A percentile compares a stretch with the other conserved stretches of the same genome.
phyloP scores from a whole-genome alignment of 2,329 filamentous ascomycete species.

The Microthyrium microscopicum region DNA sequence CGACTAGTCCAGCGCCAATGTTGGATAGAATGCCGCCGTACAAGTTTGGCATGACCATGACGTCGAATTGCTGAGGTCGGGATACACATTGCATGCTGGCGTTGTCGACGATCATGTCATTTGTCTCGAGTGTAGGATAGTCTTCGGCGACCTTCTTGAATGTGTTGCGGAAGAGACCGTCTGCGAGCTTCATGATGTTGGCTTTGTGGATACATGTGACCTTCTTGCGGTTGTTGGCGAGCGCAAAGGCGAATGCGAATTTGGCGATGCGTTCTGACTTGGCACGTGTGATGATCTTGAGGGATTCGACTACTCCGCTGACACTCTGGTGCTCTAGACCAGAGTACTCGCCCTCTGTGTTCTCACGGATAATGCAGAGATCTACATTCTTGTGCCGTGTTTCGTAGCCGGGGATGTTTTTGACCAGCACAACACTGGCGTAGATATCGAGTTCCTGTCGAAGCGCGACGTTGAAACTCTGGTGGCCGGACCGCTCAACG shows the following conservation, averaged over 20 bases:
- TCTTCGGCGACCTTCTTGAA: conserved; percentile 88
- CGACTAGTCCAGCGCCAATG: conserved; percentile 92
- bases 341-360: conserved; percentile 99
- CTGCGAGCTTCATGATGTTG: conserved; percentile 99
- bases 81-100: conserved; percentile 98
- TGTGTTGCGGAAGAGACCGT: conserved; percentile 95
- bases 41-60: conserved; percentile 99
- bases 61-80: conserved; percentile 93
- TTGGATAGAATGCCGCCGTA: conserved; percentile 99
- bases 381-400: conserved; percentile 96
- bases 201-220: conserved; percentile 99
- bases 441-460: conserved; percentile 99
- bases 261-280: conserved; percentile 99
- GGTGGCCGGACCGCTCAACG: conserved; percentile 89
- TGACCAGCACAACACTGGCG: conserved; percentile 92
- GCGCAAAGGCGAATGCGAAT: conserved; percentile 94
- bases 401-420: conserved; percentile 98
- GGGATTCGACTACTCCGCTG: conserved; percentile 87
- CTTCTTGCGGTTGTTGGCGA: conserved; percentile 98
- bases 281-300: conserved; percentile 98
- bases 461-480: conserved; percentile 98
- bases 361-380: conserved; percentile 98
- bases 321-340: conserved; percentile 98
- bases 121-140: conserved; percentile 87
- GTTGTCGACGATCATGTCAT: conserved; percentile 99